These are phyloP conservation scores for Oryza nivara DNA, from an alignment of 176 grass and related monocot species.

Conservation along the genomic window DNA sequence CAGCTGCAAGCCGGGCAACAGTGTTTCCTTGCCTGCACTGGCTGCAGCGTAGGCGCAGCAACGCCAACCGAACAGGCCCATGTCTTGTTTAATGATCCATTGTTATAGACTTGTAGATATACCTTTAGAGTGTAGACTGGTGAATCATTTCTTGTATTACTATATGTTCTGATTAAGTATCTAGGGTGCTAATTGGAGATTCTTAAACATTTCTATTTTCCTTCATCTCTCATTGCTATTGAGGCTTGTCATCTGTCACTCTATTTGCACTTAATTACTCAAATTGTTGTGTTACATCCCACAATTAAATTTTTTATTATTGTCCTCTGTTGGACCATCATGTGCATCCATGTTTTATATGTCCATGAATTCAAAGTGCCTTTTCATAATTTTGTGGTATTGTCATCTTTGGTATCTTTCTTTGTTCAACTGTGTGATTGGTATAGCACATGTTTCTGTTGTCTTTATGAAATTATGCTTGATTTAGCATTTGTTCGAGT, in stretches of 20 bases:
- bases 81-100: neutral
- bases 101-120: neutral
- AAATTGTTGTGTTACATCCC: neutral
- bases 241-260: neutral
- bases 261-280: neutral
- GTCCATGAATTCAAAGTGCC: neutral
- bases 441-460: neutral
- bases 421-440: neutral
- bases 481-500: neutral
- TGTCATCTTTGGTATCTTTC: neutral
- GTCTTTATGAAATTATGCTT: neutral
- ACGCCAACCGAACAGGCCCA: too few relatives aligned
- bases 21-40: too few relatives aligned
- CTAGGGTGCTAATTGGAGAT: neutral
- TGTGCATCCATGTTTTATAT: neutral
- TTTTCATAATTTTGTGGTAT: neutral
- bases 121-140: neutral
- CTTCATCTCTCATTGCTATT: constrained; percentile 8
- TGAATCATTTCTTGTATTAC: neutral
- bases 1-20: too few relatives aligned
- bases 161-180: neutral
- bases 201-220: neutral
- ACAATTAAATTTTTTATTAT: neutral
- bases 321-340: neutral
- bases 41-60: too few relatives aligned